Evolutionary conservation across 352 stramenopile genomes (phyloP).

Genomic region (Globisporangium heterothallicum): DNA sequence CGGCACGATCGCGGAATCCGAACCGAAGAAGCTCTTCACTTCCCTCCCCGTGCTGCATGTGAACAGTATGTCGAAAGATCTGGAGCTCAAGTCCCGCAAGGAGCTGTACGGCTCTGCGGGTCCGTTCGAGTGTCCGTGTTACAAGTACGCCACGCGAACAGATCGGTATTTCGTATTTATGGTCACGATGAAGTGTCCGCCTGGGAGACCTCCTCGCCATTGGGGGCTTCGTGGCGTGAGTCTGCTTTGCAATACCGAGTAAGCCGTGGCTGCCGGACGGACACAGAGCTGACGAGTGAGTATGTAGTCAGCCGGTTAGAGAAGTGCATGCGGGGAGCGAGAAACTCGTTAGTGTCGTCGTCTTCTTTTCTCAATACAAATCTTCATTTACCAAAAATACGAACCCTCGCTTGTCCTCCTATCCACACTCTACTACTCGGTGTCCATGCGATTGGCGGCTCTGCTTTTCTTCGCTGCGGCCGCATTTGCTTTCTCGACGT

Average conservation of each 20-base stretch:
- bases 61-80: constrained; percentile 92
- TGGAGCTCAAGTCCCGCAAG: constrained; percentile 90
- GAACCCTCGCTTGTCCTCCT: background rate
- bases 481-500: constrained; percentile 35
- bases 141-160: constrained; percentile 95
- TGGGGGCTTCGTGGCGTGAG: constrained; percentile 93
- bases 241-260: constrained; percentile 94
- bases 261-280: too few species aligned
- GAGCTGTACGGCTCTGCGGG: constrained; percentile 90
- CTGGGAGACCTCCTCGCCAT: constrained; percentile 88
- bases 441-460: constrained; percentile 30
- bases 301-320: too few species aligned
- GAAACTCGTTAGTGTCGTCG: too few species aligned
- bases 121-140: constrained; percentile 94
- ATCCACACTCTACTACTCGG: constrained; percentile 22
- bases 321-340: too few species aligned
- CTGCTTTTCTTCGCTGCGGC: constrained; percentile 19
- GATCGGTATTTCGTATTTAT: constrained; percentile 97
- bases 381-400: constrained; percentile 3
- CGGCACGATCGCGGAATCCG: constrained; percentile 91
- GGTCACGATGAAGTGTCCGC: constrained; percentile 88
- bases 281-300: too few species aligned
- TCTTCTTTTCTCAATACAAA: too few species aligned
- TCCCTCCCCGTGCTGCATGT: constrained; percentile 94
- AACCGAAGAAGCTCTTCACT: constrained; percentile 96